Base-by-base conservation (phyloP, 805 yeast species). In the Cyberlindnera mrakii region DNA sequence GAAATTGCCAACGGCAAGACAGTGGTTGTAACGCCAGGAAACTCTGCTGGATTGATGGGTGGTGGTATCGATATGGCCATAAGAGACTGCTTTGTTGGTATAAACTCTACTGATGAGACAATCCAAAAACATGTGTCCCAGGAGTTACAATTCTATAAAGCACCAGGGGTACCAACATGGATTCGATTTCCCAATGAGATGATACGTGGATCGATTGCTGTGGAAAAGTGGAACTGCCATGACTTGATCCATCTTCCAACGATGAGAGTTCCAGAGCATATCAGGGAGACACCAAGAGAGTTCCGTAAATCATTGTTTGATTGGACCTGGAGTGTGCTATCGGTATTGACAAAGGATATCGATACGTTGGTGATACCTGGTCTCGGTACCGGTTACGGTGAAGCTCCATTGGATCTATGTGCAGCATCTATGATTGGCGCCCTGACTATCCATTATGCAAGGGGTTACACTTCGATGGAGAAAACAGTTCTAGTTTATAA, bases 1-100 rank as follows among this genome's bases (percentile, higher is more conserved):
- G 15, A 17, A 19, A 15, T 31, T 13, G 13, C 10, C 11, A n/a
- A 19, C 11, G 35, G 35, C 20, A 13, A 11, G 10, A 43, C 51
- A 4, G 62, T 67, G 3, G 53, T 68, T n/a, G 58, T 68, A 0
- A 65, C 71, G 1, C 72, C 72, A 1, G 74, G 72, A 3, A 68
- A 68, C 50, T 61, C 68, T 3, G 42, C 64, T 7, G 72, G 71
- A 1, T 54, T 52, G 17, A 58, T 68, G 62, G 65, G 66, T 4
- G 74, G 74, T 6, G 74, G 74, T 0, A 57, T 67, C 35, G 74
- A 68, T 43, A 46, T 45, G 35, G 62, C 62, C 1, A 44, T 68
- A n/a, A 66, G 67, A 3, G 45, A 51, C 4, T 44, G 58, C 25
- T 67, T 60, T 27, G 35, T 35, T 18, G 29, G 46, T 3, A 51